Evolutionary conservation across 306 rosid genomes (phyloP).

Genomic region (Quercus alba): DNA sequence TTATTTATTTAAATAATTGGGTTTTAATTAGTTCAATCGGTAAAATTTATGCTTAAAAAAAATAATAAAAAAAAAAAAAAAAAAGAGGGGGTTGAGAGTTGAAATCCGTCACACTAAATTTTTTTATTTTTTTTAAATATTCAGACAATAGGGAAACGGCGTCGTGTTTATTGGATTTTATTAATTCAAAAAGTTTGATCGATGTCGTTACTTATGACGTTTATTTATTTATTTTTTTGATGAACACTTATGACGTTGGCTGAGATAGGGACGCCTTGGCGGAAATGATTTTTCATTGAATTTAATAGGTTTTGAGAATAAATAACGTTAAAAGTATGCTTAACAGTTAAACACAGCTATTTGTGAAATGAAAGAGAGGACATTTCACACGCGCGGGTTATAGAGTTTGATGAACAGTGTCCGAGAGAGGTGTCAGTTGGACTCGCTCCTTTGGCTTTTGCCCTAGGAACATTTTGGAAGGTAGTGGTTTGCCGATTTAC

Average conservation of each 20-base stretch:
- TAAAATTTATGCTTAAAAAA: neutral
- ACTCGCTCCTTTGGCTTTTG: neutral
- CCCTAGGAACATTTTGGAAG: neutral
- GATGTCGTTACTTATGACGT: neutral
- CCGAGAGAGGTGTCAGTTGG: neutral
- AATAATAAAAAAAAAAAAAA: no score
- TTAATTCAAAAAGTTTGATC: neutral
- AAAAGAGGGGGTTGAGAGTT: neutral
- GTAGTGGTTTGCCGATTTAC: neutral
- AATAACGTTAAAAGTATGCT: no score
- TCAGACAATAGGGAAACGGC: neutral
- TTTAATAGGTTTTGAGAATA: neutral
- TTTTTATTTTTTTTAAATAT: no score
- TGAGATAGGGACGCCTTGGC: neutral
- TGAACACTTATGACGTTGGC: neutral
- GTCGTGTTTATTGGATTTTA: neutral
- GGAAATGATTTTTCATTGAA: neutral
- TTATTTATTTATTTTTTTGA: no score
- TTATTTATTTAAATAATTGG: no score
- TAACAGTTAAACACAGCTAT: no score
- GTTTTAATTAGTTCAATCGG: rapidly evolving
- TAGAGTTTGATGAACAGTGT: neutral
- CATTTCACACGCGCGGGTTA: neutral
- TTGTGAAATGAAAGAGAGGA: neutral
- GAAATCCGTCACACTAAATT: no score